Conservation (phyloP, 441 rosid species). For the Syzygium malaccense region DNA sequence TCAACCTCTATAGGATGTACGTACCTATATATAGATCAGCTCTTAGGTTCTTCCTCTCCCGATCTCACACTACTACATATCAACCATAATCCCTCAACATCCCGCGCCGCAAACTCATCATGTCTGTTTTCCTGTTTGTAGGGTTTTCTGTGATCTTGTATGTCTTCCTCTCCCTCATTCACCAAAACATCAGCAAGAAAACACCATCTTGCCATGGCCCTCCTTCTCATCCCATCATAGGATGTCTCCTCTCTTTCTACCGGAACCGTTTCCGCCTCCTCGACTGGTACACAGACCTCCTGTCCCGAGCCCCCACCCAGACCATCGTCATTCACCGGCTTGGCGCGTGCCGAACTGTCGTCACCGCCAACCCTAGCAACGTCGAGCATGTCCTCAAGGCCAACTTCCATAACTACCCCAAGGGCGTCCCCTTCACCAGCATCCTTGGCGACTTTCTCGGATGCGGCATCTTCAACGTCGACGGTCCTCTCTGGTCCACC, state of each 20-base stretch:
- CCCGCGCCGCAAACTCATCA: background rate
- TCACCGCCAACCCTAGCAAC: slow-evolving; percentile 5
- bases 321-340: slow-evolving; percentile 10
- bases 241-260: slow-evolving; percentile 9
- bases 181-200: background rate
- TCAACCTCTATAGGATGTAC: background rate
- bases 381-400: slow-evolving; percentile 10
- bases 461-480: slow-evolving; percentile 14
- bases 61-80: background rate
- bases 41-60: background rate
- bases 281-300: slow-evolving; percentile 6
- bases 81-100: background rate
- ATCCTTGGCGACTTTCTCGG: slow-evolving; percentile 9
- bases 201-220: slow-evolving; percentile 15
- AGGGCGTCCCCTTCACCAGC: slow-evolving; percentile 5
- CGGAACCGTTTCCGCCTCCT: slow-evolving; percentile 6
- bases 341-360: slow-evolving; percentile 1
- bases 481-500: slow-evolving; percentile 40
- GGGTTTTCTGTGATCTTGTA: slow-evolving; percentile 21
- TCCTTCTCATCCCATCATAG: slow-evolving; percentile 23
- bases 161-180: slow-evolving; percentile 1
- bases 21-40: background rate
- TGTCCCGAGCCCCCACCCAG: background rate
- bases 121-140: slow-evolving; percentile 1
- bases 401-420: slow-evolving; percentile 8